Base-by-base conservation (phyloP, 2,329 filamentous ascomycete genomes). In the Trichoderma arundinaceum region DNA sequence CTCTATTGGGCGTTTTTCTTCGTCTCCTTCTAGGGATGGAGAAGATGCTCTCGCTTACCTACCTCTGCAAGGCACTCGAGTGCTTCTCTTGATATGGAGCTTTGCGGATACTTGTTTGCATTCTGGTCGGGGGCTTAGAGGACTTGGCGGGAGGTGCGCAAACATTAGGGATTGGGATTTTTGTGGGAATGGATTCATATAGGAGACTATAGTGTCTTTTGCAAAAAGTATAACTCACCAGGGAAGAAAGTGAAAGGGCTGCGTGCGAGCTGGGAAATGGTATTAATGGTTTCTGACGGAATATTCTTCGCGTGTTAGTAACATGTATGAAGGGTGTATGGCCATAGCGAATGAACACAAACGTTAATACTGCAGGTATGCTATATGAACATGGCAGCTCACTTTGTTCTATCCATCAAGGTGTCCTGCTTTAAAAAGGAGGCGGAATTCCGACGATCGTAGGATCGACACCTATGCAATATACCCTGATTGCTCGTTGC, bases 61-160 rank as follows among this genome's bases (percentile, higher is more conserved):
- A 28, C 17, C n/a, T 53, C 48, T 39, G 51, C 44, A 43, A 48
- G 33, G 49, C 48, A 44, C 22, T 28, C 4, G 22, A 28, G 22
- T 28, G 22, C 22, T 2, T 28, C 35, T 54, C 32, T 28, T 3
- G 59, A 43, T 10, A 9, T 44, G 28, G n/a, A 13, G 12, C 6
- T 63, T 48, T 54, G 60, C 41, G 60, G 49, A 35, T 52, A 43
- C 44, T 59, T 32, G 49, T 52, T 59, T 65, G 53, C 62, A 65
- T 65, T 59, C 62, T 65, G 43, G 38, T 10, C n/a, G 43, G 19
- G 32, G 62, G 62, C 53, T 59, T 49, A 44, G 53, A 19, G 13
- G 39, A 15, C 49, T 28, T 28, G 22, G 32, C 4, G 49, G 32
- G 49, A 17, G 32, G 15, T 32, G 46, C 6, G 58, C 33, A 52